A percentile compares a stretch with the other conserved stretches of the same genome.
phyloP scores from a whole-genome alignment of 192 early-diverging fungal genomes.

The Pilaira anomala region DNA sequence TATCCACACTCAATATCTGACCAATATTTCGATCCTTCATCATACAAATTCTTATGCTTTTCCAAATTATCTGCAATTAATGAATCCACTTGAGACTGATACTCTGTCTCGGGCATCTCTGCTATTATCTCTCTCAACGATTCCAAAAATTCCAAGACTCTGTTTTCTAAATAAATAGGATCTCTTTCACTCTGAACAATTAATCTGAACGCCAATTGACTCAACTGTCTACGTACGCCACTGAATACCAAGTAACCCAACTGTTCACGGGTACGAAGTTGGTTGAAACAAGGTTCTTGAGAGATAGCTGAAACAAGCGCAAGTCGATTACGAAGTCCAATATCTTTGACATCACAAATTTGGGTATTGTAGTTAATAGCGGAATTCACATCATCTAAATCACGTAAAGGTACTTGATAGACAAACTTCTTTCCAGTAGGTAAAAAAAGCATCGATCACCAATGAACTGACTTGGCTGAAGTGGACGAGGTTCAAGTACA shows the following conservation, averaged over 20 bases:
- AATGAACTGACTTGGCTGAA: slow-evolving; percentile 45
- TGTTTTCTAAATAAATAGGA: slow-evolving; percentile 68
- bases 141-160: slow-evolving; percentile 69
- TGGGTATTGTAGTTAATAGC: slow-evolving; percentile 78
- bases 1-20: slow-evolving; percentile 59
- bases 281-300: slow-evolving; percentile 85
- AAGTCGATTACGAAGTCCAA: slow-evolving; percentile 46
- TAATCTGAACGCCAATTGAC: slow-evolving; percentile 62
- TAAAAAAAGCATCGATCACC: slow-evolving; percentile 33
- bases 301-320: slow-evolving; percentile 72
- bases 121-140: slow-evolving; percentile 33
- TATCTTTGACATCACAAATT: slow-evolving; percentile 54
- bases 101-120: slow-evolving; percentile 65
- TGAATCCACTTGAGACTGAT: slow-evolving; percentile 61
- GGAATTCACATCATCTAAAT: slow-evolving; percentile 79
- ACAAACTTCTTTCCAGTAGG: slow-evolving; percentile 34
- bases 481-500: slow-evolving; percentile 49
- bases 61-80: slow-evolving; percentile 62
- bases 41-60: slow-evolving; percentile 71
- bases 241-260: slow-evolving; percentile 67
- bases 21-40: slow-evolving; percentile 71
- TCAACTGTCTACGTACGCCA: slow-evolving; percentile 48
- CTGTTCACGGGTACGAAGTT: slow-evolving; percentile 83
- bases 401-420: slow-evolving; percentile 45
- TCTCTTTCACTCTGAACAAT: slow-evolving; percentile 83